These are phyloP conservation scores for Deakozyma indianensis DNA, from an alignment of 805 yeast genomes.

Conservation along the genomic window DNA sequence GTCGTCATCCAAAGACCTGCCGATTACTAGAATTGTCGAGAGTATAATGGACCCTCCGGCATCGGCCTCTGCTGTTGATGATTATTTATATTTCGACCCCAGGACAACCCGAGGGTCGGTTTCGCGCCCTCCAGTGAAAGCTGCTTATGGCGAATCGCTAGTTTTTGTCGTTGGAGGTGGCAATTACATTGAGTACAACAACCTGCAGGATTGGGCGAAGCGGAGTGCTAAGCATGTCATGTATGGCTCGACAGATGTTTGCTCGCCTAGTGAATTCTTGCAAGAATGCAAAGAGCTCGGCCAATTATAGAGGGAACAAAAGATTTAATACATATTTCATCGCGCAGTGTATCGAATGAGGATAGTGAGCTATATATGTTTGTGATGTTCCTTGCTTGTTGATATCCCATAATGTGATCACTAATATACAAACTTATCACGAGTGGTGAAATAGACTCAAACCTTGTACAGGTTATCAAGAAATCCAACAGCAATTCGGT, in stretches of 20 bases:
- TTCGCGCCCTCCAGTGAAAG: conserved; percentile 77
- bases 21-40: conserved; percentile 82
- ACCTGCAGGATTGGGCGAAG: conserved; percentile 75
- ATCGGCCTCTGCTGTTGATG: conserved; percentile 59
- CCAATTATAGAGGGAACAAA: no score
- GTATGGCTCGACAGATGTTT: conserved; percentile 67
- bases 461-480: conserved; percentile 64
- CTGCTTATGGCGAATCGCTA: conserved; percentile 61
- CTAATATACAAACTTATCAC: neutral
- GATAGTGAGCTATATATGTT: neutral
- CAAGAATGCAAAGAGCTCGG: conserved; percentile 21
- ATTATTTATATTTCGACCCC: conserved; percentile 84
- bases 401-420: neutral
- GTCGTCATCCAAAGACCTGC: conserved; percentile 79
- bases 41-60: conserved; percentile 70
- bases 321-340: no score
- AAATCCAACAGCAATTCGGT: conserved; percentile 61
- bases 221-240: conserved; percentile 42
- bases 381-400: no score
- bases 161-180: conserved; percentile 97
- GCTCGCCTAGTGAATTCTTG: conserved; percentile 18
- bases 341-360: neutral
- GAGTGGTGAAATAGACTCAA: conserved; percentile 1
- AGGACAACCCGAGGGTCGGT: conserved; percentile 74
- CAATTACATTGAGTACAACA: conserved; percentile 84